Conservation (phyloP, 202 grass and related monocot genomes). For the Tripidium arundinaceum region DNA sequence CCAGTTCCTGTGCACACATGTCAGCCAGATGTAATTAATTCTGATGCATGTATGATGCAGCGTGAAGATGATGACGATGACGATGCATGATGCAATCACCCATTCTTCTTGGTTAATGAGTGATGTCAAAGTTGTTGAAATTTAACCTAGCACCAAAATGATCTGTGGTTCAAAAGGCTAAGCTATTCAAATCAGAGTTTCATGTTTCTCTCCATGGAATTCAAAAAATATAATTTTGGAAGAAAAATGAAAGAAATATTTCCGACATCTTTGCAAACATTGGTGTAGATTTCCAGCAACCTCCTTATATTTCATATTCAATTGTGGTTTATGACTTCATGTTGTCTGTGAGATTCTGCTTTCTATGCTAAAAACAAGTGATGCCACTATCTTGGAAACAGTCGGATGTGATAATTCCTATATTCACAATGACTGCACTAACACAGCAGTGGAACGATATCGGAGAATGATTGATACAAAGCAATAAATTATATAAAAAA, state of each 20-base stretch:
- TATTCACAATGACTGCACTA: background rate
- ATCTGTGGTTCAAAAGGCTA: background rate
- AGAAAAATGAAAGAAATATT: background rate
- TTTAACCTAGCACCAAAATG: background rate
- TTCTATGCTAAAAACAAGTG: background rate
- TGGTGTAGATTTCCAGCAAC: background rate
- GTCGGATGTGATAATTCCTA: background rate
- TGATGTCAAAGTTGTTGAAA: background rate
- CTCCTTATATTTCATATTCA: background rate
- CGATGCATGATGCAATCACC: background rate
- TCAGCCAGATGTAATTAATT: background rate
- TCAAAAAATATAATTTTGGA: too few relatives aligned
- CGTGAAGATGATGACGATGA: background rate
- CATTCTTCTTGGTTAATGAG: background rate
- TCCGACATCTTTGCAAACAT: background rate
- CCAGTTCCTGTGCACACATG: constrained; percentile 57
- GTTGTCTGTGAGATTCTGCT: background rate
- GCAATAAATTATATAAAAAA: background rate
- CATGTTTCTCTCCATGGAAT: background rate
- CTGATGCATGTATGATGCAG: background rate
- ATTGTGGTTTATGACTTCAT: background rate
- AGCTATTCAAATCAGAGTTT: background rate
- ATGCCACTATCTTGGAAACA: background rate
- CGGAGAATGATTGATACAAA: background rate
- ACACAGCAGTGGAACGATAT: background rate